phyloP scores from a whole-genome alignment of 495 filamentous ascomycete genomes.

The Penicillium paxilli region DNA sequence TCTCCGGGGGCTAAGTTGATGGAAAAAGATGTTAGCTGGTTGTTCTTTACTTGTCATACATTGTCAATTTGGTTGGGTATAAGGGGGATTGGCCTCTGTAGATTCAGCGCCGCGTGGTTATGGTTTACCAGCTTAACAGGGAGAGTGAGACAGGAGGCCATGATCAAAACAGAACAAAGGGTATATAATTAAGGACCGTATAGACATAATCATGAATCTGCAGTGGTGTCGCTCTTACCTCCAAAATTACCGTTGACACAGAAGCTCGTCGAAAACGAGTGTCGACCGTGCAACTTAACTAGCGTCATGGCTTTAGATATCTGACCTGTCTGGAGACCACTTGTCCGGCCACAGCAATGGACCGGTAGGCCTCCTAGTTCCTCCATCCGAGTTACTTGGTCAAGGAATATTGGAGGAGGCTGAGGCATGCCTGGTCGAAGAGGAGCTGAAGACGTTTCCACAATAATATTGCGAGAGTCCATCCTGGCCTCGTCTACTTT shows the following conservation, averaged over 20 bases:
- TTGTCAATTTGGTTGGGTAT: not conserved
- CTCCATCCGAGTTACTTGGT: constrained; percentile 45
- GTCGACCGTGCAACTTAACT: constrained; percentile 79
- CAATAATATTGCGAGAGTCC: constrained; percentile 67
- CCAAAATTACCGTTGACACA: constrained; percentile 73
- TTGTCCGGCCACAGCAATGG: constrained; percentile 90
- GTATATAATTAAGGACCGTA: constrained; percentile 34
- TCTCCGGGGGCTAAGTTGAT: constrained; percentile 73
- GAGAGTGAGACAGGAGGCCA: constrained; percentile 7
- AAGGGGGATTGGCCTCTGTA: not conserved
- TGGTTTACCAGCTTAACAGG: constrained; percentile 20
- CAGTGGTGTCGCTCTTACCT: constrained; percentile 43
- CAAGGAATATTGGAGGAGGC: constrained; percentile 39
- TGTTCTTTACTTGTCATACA: constrained; percentile 25
- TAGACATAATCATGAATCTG: constrained; percentile 27
- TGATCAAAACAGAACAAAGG: constrained; percentile 22
- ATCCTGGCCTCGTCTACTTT: constrained; percentile 71
- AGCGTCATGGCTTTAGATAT: constrained; percentile 74
- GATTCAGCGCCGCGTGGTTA: constrained; percentile 9
- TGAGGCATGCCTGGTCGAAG: constrained; percentile 14
- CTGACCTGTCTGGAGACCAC: constrained; percentile 73
- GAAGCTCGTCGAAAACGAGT: constrained; percentile 79
- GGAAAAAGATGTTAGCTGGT: constrained; percentile 19
- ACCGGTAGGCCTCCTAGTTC: constrained; percentile 71
- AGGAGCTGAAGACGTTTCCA: constrained; percentile 40